Evolutionary conservation across 257 asterid genomes (phyloP), one percentile per base, ranked within the genome.

Genomic region (Solanum paucissectum): DNA sequence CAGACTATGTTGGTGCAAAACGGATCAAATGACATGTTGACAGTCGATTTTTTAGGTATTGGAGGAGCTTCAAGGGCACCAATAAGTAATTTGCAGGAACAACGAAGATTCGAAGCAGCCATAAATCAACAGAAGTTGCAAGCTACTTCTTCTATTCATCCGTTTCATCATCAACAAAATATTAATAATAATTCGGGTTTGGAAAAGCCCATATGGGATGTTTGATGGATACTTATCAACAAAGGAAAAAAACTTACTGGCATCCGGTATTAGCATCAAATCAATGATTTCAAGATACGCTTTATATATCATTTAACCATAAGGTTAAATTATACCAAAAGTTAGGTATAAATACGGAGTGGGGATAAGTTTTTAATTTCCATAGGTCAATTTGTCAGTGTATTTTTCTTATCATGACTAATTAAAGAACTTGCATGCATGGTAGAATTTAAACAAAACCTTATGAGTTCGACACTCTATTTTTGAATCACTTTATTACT

Each of bases 11-110:
- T 93, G 34, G 92, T 87, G 20, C 92, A 90, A 16, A 66, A 82
- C 29, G 93, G 91, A 81, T 36, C 27, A 13, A 86, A 87, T 27
- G 94, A 92, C 38, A 91, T 94, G 89, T 90, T 91, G 91, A 95
- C 98, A 20, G 98, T 96, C 3, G 99, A 96, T 92, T 95, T 96
- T 94, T 83, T 96, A 90, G 99, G 98, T 34, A 91, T 94, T 2
- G 98, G 98, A 40, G 97, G 96, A 82, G 10, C 42, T 32, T 89
- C 98, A 5, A 87, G 95, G 88, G 87, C 93, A 5, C 92, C 75
- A 75, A 36, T 21, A 4, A 90, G 87, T 32, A 71, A 33, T 86
- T 12, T 90, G 60, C 95, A 91, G 33, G 93, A 87, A 18, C 89
- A 83, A 40, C 94, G 88, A 86, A 87, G 93, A 40, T 8, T 90